Base-by-base conservation (phyloP, 768 basidiomycete species). In the Kwoniella mangroviensis region DNA sequence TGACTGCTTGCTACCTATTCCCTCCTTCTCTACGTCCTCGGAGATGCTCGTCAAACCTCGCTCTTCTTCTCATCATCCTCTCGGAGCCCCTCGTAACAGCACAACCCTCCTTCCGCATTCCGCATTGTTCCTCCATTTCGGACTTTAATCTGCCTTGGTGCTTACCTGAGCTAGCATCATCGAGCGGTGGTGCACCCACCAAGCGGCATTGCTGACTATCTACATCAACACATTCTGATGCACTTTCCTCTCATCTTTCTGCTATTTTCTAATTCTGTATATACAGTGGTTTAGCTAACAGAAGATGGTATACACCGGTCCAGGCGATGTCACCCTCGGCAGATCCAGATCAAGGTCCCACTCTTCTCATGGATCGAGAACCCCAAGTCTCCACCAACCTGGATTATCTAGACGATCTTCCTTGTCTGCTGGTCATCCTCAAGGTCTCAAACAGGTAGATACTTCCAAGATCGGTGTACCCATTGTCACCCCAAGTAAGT, bases 321-420 rank as follows among this genome's bases (percentile, higher is more conserved):
- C 55, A 66, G 65, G 43, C 22, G 56, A 58, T 51, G 65, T n/a
- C 4, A 11, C 21, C 40, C 65, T 59, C 45, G n/a, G 21, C 21
- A 66, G 55, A 45, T 3, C 28, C 12, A 41, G 52, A 34, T 66
- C 65, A 34, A 66, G 65, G 45, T 55, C 65, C 19, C 53, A 54
- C 15, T 66, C 65, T 55, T 69, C 68, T 19, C 68, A 69, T 41
- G 52, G 59, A 41, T 69, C 72, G 12, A 63, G 79, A 22, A 71
- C 79, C 4, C 77, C 79, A 10, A 75, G 74, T 19, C 53, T 76
- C 21, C 77, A 79, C 58, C 75, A 81, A 42, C 74, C 74, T 26
- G 67, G 71, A 28, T 69, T 79, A 40, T 81, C 79, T 2, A 63
- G 79, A 57, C 53, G 79, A 52, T 79, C 78, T 4, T 81, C 79